Evolutionary conservation across 1,284 basidiomycete species (phyloP).

Genomic region (Fomitopsis betulina): DNA sequence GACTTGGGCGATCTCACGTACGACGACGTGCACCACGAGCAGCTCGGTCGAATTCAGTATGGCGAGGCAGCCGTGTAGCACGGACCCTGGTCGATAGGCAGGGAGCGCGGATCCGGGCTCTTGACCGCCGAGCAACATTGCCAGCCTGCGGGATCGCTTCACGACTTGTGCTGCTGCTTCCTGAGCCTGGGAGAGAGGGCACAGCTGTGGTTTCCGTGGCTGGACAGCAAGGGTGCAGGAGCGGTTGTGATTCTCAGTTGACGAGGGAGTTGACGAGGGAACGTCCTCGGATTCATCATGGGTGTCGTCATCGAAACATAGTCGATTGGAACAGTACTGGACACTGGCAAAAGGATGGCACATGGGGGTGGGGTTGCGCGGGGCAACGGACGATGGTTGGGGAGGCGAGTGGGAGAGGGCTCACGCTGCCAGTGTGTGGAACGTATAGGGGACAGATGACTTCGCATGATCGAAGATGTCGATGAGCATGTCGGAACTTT

Average conservation of each 20-base stretch:
- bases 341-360: constrained; percentile 17
- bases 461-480: background rate
- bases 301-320: constrained; percentile 8
- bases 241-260: background rate
- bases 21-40: constrained; percentile 21
- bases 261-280: no score
- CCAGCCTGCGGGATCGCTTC: constrained; percentile 23
- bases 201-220: background rate
- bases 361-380: constrained; percentile 4
- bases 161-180: constrained; percentile 9
- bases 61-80: constrained; percentile 23
- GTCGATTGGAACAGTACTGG: constrained; percentile 5
- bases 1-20: constrained; percentile 6
- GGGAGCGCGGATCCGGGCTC: constrained; percentile 17
- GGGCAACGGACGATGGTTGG: background rate
- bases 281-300: background rate
- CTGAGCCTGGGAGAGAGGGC: constrained; percentile 11
- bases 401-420: background rate
- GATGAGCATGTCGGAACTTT: no score
- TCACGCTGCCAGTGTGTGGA: background rate
- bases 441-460: background rate
- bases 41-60: constrained; percentile 20
- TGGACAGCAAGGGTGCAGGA: background rate
- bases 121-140: constrained; percentile 24
- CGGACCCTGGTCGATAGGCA: constrained; percentile 19